Percentiles rank a stretch among this genome's conserved stretches.
Evolutionary conservation across 148 eudicot genomes (phyloP).

Genomic region (Amaranthus hypochondriacus): DNA sequence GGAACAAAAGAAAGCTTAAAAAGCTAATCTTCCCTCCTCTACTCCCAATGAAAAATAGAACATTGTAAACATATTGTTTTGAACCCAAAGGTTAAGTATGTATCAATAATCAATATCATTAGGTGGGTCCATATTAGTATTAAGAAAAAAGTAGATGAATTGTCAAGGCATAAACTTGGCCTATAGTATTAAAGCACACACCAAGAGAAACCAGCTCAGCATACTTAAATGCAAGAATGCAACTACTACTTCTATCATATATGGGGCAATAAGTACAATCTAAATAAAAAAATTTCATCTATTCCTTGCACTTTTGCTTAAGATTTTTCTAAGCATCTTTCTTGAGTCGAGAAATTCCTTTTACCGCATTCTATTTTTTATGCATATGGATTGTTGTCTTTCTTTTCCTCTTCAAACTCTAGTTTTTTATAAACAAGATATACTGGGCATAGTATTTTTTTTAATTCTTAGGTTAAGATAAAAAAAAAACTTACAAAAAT

Average conservation of each 20-base stretch:
- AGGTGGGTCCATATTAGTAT: constrained; percentile 21
- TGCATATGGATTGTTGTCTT: too few species aligned
- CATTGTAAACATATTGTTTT: constrained; percentile 5
- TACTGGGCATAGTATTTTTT: too few species aligned
- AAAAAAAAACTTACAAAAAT: too few species aligned
- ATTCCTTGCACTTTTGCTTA: neutral
- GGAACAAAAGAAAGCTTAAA: constrained; percentile 1
- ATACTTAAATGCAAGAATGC: constrained; percentile 7
- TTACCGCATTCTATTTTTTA: too few species aligned
- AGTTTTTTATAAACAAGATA: too few species aligned
- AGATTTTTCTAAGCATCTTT: too few species aligned
- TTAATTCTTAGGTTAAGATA: too few species aligned
- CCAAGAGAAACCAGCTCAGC: constrained; percentile 1
- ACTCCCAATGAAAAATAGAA: constrained; percentile 15
- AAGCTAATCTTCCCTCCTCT: neutral
- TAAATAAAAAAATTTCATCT: neutral
- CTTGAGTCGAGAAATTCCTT: too few species aligned
- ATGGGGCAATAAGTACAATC: neutral
- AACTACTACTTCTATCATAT: constrained; percentile 1
- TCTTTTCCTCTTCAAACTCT: too few species aligned
- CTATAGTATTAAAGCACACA: constrained; percentile 4
- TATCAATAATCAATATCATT: constrained; percentile 10
- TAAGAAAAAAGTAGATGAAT: constrained; percentile 11
- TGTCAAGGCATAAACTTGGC: constrained; percentile 10
- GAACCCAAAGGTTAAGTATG: constrained; percentile 11